A percentile compares a stretch with the other conserved stretches of the same genome.
These are phyloP conservation scores for Fusarium continuum DNA, from an alignment of 2,329 filamentous ascomycete species.

Conservation along the genomic window DNA sequence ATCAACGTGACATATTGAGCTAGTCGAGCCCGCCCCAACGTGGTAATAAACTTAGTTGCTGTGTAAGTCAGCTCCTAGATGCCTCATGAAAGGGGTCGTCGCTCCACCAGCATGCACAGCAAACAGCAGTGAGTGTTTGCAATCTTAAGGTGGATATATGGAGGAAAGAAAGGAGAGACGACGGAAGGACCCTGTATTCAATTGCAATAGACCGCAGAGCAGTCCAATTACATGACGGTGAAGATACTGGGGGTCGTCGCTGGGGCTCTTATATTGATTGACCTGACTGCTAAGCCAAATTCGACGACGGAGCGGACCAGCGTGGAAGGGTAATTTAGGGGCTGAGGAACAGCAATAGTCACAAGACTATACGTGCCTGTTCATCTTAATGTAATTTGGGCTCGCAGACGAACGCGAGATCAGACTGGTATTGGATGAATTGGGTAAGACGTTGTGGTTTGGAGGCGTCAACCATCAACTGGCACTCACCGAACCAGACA, in stretches of 20 bases:
- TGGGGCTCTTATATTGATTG: conserved; percentile 31
- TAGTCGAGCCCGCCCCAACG: neutral
- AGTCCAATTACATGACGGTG: conserved; percentile 21
- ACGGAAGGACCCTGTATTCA: conserved; percentile 25
- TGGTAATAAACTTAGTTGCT: neutral
- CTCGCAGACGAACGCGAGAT: conserved; percentile 27
- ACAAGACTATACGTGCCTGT: neutral
- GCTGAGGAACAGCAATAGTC: neutral
- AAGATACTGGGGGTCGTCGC: conserved; percentile 24
- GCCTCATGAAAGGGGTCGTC: conserved; percentile 3
- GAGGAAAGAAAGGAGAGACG: conserved; percentile 12
- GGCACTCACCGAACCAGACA: conserved; percentile 10
- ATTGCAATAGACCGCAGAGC: conserved; percentile 10
- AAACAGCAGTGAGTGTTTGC: neutral
- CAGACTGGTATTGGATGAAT: conserved; percentile 14
- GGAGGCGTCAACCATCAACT: conserved; percentile 16
- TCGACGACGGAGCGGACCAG: conserved; percentile 11
- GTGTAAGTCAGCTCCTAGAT: conserved; percentile 9
- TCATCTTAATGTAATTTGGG: conserved; percentile 22
- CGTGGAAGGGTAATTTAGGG: conserved; percentile 8
- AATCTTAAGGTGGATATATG: neutral
- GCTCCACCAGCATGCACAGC: conserved; percentile 2
- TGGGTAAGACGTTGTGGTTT: conserved; percentile 29
- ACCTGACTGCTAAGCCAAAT: conserved; percentile 27
- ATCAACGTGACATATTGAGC: neutral